Base-by-base conservation (phyloP, 148 eudicot species). In the Vaccinium vitisidaea region DNA sequence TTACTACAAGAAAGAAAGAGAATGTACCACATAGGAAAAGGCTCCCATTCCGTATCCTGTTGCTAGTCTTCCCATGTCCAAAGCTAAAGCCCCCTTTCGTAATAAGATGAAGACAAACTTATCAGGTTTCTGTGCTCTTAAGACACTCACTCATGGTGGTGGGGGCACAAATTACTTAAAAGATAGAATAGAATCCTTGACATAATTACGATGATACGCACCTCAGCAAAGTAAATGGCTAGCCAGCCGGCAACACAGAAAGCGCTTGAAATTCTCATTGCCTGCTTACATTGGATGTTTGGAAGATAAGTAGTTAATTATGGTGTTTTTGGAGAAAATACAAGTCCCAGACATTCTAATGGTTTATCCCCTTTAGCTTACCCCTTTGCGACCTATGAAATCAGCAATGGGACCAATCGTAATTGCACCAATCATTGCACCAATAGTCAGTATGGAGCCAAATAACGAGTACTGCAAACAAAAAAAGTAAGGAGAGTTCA, bases 21-120 rank as follows among this genome's bases (percentile, higher is more conserved):
- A 46, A 80, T 84, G 54, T 92, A 94, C 99, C 93, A 96, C 98
- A 81, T 90, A 96, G 75, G 99, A 96, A 88, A 94, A 94, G 67
- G 93, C 94, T 27, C 99, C 99, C 98, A 95, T 95, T 85, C 99
- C 99, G 81, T 93, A 94, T 87, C 99, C 99, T 61, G 98, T 95
- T 56, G 98, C 94, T 77, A 97, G 82, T 87, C 99, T 91, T 87
- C 99, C 99, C 43, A 95, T 80, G 80, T 94, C 98, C 82, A 97
- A 88, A 82, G 88, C 82, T 76, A 89, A n/a, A 48, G 87, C 76
- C 25, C 92, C 93, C 99, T 96, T 83, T 61, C 18, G 50, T 70
- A 74, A 73, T 54, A 77, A 65, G 32, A 19, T 48, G 80, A 12
- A 74, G 8, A 82, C 21, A 69, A 48, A 65, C 13, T 50, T 82